Evolutionary conservation across 2,329 filamentous ascomycete genomes (phyloP), one percentile per base, ranked within the genome.

Genomic region (Trichoderma sp.): DNA sequence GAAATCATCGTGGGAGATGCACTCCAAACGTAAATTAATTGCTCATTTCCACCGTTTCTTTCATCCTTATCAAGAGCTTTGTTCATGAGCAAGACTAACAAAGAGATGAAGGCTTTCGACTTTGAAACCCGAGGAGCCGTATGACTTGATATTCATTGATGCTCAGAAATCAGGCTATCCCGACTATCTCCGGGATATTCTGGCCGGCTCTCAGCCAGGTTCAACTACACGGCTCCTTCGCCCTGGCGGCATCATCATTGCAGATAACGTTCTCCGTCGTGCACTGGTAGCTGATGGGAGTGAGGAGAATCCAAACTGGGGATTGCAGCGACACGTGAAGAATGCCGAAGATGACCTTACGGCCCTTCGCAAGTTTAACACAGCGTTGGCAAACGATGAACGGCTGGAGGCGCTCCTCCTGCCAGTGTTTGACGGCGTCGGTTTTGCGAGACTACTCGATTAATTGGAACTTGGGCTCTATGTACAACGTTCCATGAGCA

Each of bases 121-220:
- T n/a, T 79, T 84, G 4, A 76, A 78, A 15, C 78, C 78, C 6
- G 75, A 77, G 2, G 80, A 83, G 76, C 83, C 85, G 1, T 86
- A 84, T 74, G 85, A 86, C 75, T 77, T 86, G 30, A 80, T 86
- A 75, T 86, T 86, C 76, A 82, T 86, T 73, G 85, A 86, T 73
- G 85, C 85, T 24, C 81, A 86, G 70, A 86, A 87, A 77, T 79
- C 80, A 2, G 84, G 82, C 43, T 86, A 86, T 73, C 83, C 84
- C 0, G 73, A 73, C 9, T 86, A 86, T 75, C 81, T 86, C 30
- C 71, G 77, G 15, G 78, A 80, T 12, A 82, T 86, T 65, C 79
- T 86, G 21, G 78, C 78, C 36, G 76, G 78, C 71, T 86, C 84
- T 6, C 73, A 73, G 32, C 79, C 83, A 1, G 80, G 78, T 5